Evolutionary conservation across 2,329 filamentous ascomycete species (phyloP), one percentile per base, ranked within the genome.

Genomic region (Aspergillus carbonarius): DNA sequence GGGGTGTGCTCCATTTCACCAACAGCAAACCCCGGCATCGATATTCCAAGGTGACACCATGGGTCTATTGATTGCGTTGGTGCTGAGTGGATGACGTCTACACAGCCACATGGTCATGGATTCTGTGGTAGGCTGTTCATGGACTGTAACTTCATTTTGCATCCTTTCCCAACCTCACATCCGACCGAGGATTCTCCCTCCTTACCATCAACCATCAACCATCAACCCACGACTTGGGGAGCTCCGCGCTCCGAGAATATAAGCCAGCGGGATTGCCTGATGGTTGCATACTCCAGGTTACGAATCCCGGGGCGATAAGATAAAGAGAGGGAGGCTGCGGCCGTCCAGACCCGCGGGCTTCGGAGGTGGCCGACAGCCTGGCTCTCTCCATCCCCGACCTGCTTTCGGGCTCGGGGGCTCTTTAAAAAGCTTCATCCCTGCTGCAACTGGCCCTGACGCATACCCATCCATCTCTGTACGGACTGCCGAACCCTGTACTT

Each of bases 341-440:
- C 71, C 69, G 67, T 56, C 63, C 58, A 40, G 32, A 23, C 54
- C 34, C 62, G 67, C 73, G 73, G 72, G 63, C 68, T 65, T 75
- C 73, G 73, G 73, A 75, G 73, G 61, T 72, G 69, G 68, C 73
- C 73, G 73, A 75, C 64, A 60, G 23, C 15, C 48, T 60, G 59
- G 57, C 62, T 63, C 63, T 65, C 61, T 35, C 65, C 58, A 65
- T 66, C 48, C 48, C 54, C 34, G 23, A 9, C 54, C 54, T 39
- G 50, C 48, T 44, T 35, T 57, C 58, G 58, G 58, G 30, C 55
- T 23, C 37, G 42, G 30, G 42, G 15, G 17, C 7, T 25, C 54
- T 62, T 63, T 64, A 60, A 61, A 57, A 54, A 53, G 35, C 30
- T 40, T 32, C 27, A 47, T 46, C 56, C 55, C 60, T 51, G 54